A percentile compares a stretch with the other conserved stretches of the same genome.
Conservation (phyloP, 495 filamentous ascomycete genomes). For the Penicillium atrosanguineum region DNA sequence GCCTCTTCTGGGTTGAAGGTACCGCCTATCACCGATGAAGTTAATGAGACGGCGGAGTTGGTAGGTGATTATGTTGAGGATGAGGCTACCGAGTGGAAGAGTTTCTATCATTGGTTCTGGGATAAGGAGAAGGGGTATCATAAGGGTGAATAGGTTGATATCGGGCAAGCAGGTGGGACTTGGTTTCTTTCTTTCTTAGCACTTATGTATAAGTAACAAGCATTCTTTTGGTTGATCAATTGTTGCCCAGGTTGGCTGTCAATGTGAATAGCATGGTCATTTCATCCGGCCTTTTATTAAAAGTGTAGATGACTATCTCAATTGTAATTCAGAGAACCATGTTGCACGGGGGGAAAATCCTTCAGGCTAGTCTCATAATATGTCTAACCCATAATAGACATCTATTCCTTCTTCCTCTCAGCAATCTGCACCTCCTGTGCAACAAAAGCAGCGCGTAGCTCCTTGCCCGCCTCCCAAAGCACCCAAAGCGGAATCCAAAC, state of each 20-base stretch:
- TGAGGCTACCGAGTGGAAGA: slow-evolving; percentile 41
- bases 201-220: not conserved
- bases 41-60: slow-evolving; percentile 47
- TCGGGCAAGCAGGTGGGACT: not conserved
- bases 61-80: slow-evolving; percentile 50
- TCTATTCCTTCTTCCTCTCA: slow-evolving; percentile 16
- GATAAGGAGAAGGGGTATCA: slow-evolving; percentile 23
- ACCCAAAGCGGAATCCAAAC: slow-evolving; percentile 78
- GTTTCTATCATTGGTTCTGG: slow-evolving; percentile 49
- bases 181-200: slow-evolving; percentile 1
- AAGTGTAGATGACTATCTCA: not conserved
- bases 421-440: slow-evolving; percentile 8
- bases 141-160: slow-evolving; percentile 7
- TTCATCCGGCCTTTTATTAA: not conserved
- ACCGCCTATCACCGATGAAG: slow-evolving; percentile 20
- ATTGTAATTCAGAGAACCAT: not conserved
- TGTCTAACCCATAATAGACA: not conserved
- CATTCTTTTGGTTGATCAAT: not conserved
- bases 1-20: slow-evolving; percentile 22
- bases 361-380: too few species aligned
- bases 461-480: slow-evolving; percentile 61
- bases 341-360: too few species aligned
- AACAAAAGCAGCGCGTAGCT: slow-evolving; percentile 58
- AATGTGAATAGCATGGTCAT: not conserved
- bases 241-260: too few species aligned